Evolutionary conservation across 2,329 filamentous ascomycete genomes (phyloP), one percentile per base, ranked within the genome.

Genomic region (Penicillium hesseltinei): DNA sequence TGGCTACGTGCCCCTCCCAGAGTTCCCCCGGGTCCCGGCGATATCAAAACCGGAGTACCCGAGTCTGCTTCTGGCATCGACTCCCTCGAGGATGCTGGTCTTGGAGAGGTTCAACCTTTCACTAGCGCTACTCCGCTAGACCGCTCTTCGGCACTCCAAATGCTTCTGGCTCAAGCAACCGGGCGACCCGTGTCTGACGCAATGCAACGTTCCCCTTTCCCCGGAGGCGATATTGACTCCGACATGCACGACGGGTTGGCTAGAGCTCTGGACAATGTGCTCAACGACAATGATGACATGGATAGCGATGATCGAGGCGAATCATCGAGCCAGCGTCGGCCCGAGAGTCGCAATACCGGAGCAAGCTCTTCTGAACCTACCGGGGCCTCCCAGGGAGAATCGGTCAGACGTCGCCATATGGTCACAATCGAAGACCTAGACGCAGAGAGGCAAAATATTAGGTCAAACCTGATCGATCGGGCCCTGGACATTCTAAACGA

Each of bases 401-500:
- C 53, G 47, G 60, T 47, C 58, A 63, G 19, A 51, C 66, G 68
- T 36, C 74, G 72, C 19, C 69, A 75, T 51, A 60, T 75, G 33
- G 63, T 68, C 33, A 89, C 89, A 0, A 81, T 92, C 56, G 90
- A 97, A 57, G 88, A 92, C 62, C 80, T 99, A 7, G 90, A 96
- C 61, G 83, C 84, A 35, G 84, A 90, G 71, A 87, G 94, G 45
- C 81, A 83, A 5, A 82, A 81, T n/a, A 80, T 97, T 40, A 85
- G 91, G 39, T 81, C 85, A 21, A 88, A 90, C 55, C 77, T 97
- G 54, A 92, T 97, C 58, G 92, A 97, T 66, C 89, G 91, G 57
- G 96, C 90, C 63, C 80, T 99, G 23, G 92, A 97, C 67, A 87
- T 97, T 35, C 87, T 99, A 52, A 89, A 93, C 71, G 88, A 88